Evolutionary conservation across 2,329 filamentous ascomycete species (phyloP), one percentile per base, ranked within the genome.

Genomic region (Xylariaceae sp.): DNA sequence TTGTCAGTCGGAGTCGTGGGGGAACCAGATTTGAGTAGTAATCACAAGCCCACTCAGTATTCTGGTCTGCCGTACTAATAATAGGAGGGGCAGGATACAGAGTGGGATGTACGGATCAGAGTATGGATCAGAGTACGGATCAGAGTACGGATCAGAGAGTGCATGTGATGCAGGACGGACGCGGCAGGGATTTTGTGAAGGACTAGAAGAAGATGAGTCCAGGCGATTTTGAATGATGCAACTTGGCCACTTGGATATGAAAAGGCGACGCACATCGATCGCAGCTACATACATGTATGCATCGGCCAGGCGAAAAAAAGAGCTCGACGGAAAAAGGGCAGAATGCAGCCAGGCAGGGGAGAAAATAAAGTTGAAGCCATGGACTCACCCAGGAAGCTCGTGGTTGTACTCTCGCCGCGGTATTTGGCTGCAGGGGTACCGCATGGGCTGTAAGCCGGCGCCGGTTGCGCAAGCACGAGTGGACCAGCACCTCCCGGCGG

Each of bases 1-100:
- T 19, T 27, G 49, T 61, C 46, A 60, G 50, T 47, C 9, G 12
- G 33, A 36, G 4, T 36, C 12, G 12, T 4, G 32, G 33, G 33
- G 33, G 12, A 15, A 15, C 9, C 12, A 36, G 5, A 10, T 36
- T 36, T 36, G 5, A 36, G 33, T 14, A 36, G 15, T 15, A 36
- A 15, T 27, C 33, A 36, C 12, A 14, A 15, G 33, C 33, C 15
- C 3, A 15, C 9, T 12, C 33, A 15, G 33, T 12, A 4, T 27
- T 27, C 22, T 7, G 4, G 22, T 27, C 22, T 27, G 22, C 9
- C 9, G 33, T 36, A 36, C 12, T 36, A 36, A 36, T 36, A 12
- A 36, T 12, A 36, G 33, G 33, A 15, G 33, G 12, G 15, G 33
- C 33, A 36, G 33, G 9, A 27, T 4, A 27, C 22, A 7, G 22